Base-by-base conservation (phyloP, 2,329 filamentous ascomycete species). In the Aureobasidium sp. region DNA sequence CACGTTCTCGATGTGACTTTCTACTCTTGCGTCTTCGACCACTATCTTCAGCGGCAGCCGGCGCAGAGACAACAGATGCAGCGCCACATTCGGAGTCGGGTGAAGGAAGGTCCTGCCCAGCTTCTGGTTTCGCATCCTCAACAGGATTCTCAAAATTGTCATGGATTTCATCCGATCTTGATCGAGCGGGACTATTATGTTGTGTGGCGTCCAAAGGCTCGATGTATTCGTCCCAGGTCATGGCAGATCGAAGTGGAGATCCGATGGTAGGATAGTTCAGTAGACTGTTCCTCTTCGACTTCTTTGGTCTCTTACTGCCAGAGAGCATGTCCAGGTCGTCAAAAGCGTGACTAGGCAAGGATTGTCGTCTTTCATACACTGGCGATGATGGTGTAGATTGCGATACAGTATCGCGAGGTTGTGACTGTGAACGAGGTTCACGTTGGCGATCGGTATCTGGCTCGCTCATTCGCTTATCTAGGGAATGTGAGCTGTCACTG, bases 201-300 rank as follows among this genome's bases (percentile, higher is more conserved):
- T 20, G 17, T 6, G 42, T 39, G 2, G 39, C 42, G 32, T 26
- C 29, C 29, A 58, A 48, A 10, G 60, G 59, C 20, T 73, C 71
- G 23, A 77, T 69, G 58, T 79, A 77, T 62, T 79, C 77, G 20
- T 78, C 71, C 59, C 75, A 74, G 29, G 74, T 73, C 58, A 78
- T 70, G 63, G 79, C 77, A n/a, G 76, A 72, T 32, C 77, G 69
- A 37, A 79, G 69, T 6, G 77, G 77, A 29, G 77, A 79, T 62
- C 75, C 74, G 10, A 76, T 71, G 20, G 72, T 71, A 9, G 72
- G 70, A 27, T 75, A 74, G 37, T 75, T 76, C 64, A 75, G 78
- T 34, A 69, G 72, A 60, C 75, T 78, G 51, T 74, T 72, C 39
- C 78, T 73, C 68, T 78, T 80, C 39, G 68, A 69, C 68, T 73